phyloP scores from a whole-genome alignment of 2,329 filamentous ascomycete genomes.

The Pyrenophora teres region DNA sequence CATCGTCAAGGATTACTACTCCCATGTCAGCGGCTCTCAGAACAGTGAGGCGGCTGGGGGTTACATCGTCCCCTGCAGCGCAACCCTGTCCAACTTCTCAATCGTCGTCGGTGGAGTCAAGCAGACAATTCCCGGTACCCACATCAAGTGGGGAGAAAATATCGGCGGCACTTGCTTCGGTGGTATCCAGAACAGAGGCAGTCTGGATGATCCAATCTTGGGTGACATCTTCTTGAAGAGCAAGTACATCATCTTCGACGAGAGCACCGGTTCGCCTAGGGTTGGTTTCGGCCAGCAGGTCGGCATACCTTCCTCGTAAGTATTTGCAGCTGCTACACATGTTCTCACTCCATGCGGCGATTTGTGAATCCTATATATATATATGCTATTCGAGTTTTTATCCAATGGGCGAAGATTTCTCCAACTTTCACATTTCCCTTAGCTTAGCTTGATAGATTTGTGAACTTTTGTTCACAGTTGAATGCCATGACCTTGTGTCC shows the following conservation, averaged over 20 bases:
- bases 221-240: slow-evolving; percentile 82
- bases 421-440: too few species aligned
- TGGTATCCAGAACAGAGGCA: slow-evolving; percentile 65
- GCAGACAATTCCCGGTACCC: slow-evolving; percentile 58
- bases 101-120: slow-evolving; percentile 56
- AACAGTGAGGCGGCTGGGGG: slow-evolving; percentile 58
- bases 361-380: not conserved
- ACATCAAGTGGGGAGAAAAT: slow-evolving; percentile 44
- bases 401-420: too few species aligned
- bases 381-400: not conserved
- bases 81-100: slow-evolving; percentile 59
- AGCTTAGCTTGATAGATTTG: too few species aligned
- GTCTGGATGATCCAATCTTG: slow-evolving; percentile 53
- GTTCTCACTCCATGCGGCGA: not conserved
- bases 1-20: slow-evolving; percentile 65
- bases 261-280: slow-evolving; percentile 40
- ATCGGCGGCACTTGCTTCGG: slow-evolving; percentile 60
- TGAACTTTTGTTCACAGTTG: too few species aligned
- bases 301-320: slow-evolving; percentile 20
- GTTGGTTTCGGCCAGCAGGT: slow-evolving; percentile 53
- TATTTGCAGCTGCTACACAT: too few species aligned
- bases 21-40: slow-evolving; percentile 57
- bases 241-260: slow-evolving; percentile 68
- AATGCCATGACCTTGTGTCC: too few species aligned
- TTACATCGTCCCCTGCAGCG: slow-evolving; percentile 59